phyloP scores from a whole-genome alignment of 768 basidiomycete species.

The Tylopilus subfusipes region DNA sequence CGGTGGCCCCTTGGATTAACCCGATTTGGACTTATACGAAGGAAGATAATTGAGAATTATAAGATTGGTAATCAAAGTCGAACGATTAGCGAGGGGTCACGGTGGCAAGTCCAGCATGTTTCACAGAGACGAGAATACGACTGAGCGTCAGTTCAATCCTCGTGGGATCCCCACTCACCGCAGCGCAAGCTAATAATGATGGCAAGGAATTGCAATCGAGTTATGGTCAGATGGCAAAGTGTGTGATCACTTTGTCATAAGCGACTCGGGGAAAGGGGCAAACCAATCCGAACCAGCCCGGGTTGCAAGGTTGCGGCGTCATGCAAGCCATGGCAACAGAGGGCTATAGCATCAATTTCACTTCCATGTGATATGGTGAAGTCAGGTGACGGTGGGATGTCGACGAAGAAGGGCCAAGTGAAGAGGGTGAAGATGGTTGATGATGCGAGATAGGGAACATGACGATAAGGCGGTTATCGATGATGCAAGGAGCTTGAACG shows the following conservation, averaged over 20 bases:
- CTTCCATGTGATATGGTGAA: neutral
- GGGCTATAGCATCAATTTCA: neutral
- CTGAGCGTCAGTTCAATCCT: neutral
- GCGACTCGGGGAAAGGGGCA: neutral
- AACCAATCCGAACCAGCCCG: neutral
- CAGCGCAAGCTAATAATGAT: neutral
- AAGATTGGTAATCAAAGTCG: neutral
- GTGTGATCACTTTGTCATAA: neutral
- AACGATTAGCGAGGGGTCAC: neutral
- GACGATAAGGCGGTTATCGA: neutral
- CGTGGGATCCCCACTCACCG: neutral
- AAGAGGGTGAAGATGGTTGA: neutral
- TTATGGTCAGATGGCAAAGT: neutral
- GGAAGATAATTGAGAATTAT: neutral
- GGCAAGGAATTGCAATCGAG: neutral
- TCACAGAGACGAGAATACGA: neutral
- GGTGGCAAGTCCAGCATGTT: neutral
- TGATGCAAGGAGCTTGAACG: neutral
- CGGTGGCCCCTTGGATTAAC: neutral
- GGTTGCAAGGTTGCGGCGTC: neutral
- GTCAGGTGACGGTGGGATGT: neutral
- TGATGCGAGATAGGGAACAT: neutral
- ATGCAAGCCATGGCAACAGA: neutral
- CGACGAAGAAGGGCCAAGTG: neutral
- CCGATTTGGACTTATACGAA: slow-evolving; percentile 1